A percentile compares a stretch with the other conserved stretches of the same genome.
Conservation (phyloP, 1,284 basidiomycete species). For the Papiliotrema flavescens region DNA sequence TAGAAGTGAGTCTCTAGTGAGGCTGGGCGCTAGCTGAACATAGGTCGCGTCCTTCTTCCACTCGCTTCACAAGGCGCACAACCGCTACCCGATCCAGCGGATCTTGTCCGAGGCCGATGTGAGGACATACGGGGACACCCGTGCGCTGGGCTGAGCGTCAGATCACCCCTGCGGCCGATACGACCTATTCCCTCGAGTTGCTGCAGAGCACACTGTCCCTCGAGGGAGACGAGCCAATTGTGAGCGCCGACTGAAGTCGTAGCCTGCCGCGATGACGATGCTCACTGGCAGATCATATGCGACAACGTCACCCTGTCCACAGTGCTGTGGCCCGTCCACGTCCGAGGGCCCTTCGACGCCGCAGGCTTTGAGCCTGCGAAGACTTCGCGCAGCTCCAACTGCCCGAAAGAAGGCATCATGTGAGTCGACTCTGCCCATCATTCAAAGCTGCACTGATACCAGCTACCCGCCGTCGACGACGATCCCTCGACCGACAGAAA, state of each 20-base stretch:
- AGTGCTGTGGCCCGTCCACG: conserved; percentile 38
- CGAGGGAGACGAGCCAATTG: conserved; percentile 27
- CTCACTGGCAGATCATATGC: conserved; percentile 43
- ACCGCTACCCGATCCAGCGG: conserved; percentile 20
- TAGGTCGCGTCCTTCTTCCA: conserved; percentile 45
- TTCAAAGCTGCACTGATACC: background rate
- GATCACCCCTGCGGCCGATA: conserved; percentile 46
- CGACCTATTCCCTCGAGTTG: conserved; percentile 38
- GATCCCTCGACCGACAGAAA: conserved; percentile 18
- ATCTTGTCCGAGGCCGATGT: conserved; percentile 41
- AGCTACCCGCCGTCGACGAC: conserved; percentile 39
- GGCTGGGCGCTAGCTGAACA: background rate
- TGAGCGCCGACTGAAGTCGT: no score
- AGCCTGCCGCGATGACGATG: no score
- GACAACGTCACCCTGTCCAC: conserved; percentile 31
- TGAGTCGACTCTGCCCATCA: conserved; percentile 14
- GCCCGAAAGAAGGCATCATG: conserved; percentile 44
- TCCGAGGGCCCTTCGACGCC: conserved; percentile 33
- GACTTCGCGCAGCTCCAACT: conserved; percentile 20
- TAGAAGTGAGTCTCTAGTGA: conserved; percentile 17
- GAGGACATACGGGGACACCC: conserved; percentile 9
- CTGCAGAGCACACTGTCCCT: conserved; percentile 28
- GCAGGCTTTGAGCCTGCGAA: conserved; percentile 28
- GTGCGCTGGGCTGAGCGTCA: conserved; percentile 8
- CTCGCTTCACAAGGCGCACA: conserved; percentile 22